Percentiles rank a stretch among this genome's conserved stretches.
These are phyloP conservation scores for Phytophthora tubulina DNA, from an alignment of 352 stramenopile genomes.

Conservation along the genomic window DNA sequence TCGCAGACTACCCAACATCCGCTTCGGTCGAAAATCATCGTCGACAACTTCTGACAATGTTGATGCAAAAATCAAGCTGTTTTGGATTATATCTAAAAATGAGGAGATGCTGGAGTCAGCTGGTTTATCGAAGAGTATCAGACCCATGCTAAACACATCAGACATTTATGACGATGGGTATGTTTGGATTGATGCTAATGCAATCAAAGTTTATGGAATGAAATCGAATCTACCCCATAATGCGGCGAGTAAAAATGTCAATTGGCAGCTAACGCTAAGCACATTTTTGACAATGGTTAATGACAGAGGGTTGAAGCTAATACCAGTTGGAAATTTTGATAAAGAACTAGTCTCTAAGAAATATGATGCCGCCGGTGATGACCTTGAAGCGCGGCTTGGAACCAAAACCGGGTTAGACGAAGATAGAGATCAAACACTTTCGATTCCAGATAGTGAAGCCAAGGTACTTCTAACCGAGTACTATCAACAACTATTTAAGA, in stretches of 20 bases:
- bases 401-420: too few relatives aligned
- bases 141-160: neutral
- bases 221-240: too few relatives aligned
- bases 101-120: constrained; percentile 15
- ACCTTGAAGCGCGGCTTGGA: too few relatives aligned
- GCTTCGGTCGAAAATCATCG: too few relatives aligned
- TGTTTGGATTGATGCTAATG: neutral
- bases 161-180: too few relatives aligned
- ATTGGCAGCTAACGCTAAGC: constrained; percentile 6
- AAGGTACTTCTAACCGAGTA: too few relatives aligned
- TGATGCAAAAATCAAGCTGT: neutral
- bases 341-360: too few relatives aligned
- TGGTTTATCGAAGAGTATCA: neutral
- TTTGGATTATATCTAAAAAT: constrained; percentile 13
- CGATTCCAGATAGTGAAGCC: too few relatives aligned
- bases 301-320: neutral
- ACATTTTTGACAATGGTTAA: constrained; percentile 7
- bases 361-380: neutral
- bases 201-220: constrained; percentile 1
- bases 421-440: too few relatives aligned
- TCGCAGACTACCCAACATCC: too few relatives aligned
- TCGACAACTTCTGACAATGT: neutral
- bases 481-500: too few relatives aligned
- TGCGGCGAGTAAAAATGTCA: neutral
- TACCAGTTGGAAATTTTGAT: too few relatives aligned